Conservation (phyloP, 352 stramenopile species). For the Thraustochytrium sp. region DNA sequence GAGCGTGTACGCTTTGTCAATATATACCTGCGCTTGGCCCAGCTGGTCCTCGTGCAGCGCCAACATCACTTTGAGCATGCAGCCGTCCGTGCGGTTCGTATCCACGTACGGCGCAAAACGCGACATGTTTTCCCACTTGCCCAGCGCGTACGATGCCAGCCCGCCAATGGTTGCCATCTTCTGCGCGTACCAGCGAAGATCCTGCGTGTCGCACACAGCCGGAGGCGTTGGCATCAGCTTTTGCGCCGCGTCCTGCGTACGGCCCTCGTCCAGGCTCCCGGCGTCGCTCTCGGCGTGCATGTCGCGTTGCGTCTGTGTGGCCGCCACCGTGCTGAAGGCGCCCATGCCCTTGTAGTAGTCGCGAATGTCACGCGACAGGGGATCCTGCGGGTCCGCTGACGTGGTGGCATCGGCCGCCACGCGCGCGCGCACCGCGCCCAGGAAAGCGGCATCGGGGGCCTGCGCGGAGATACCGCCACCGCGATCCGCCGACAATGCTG, state of each 20-base stretch:
- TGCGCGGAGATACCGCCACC: no score
- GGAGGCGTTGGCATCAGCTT: background rate
- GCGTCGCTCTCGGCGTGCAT: background rate
- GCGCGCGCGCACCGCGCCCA: background rate
- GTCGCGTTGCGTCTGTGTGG: background rate
- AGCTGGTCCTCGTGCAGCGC: conserved; percentile 87
- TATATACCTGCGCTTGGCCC: conserved; percentile 69
- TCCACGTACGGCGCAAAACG: conserved; percentile 50
- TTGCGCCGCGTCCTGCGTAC: background rate
- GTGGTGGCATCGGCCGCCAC: background rate
- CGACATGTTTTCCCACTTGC: conserved; percentile 70
- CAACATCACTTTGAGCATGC: conserved; percentile 82
- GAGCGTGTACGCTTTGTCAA: conserved; percentile 82
- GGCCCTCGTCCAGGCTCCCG: background rate
- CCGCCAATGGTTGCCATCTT: conserved; percentile 46
- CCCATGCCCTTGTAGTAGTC: conserved; percentile 33
- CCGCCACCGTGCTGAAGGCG: background rate
- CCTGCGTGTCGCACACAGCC: background rate
- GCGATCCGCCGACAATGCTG: no score
- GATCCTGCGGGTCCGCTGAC: background rate
- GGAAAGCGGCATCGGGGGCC: background rate
- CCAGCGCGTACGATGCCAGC: conserved; percentile 71
- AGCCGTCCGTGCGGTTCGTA: conserved; percentile 54
- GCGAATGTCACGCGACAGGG: background rate
- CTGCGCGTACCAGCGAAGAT: conserved; percentile 24